Base-by-base conservation (phyloP, 371 early-diverging fungal genomes). In the Neoconidiobolus thromboides region DNA sequence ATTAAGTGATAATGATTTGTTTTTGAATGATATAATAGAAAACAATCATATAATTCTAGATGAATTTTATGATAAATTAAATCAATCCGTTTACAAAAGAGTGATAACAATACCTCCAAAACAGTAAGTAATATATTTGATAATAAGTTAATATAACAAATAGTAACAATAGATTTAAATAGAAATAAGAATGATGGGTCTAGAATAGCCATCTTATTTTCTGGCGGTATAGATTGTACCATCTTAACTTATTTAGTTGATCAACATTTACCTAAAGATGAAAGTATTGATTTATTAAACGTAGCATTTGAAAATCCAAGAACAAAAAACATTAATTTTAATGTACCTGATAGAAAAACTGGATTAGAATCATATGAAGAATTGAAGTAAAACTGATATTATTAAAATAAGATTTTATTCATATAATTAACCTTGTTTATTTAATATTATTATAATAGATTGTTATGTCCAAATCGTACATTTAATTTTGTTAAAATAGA, bases 221-320 rank as follows among this genome's bases (percentile, higher is more conserved):
- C 94, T 0, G 96, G 96, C 37, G 96, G 96, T 1, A 67, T 96
- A 2, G 96, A 96, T 66, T 96, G 93, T 70, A 82, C 83, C 2
- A 71, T 80, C 42, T 71, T 96, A 4, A 94, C 95, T 0, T 87
- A 84, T 0, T 69, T 93, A 2, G 82, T 85, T 0, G 74, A 89
- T 63, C 66, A 66, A 6, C 70, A 79, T 50, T 63, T 95, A 1
- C 88, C 91, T 0, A 49, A 63, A 0, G 65, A 72, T 2, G 87
- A 86, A 60, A 77, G 87, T 0, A 89, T 94, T 49, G 95, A 96
- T 67, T 69, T 96, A n/a, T 67, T 96, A 37, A 95, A 95, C 67
- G 95, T 95, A 2, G 87, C 91, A 2, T 96, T 96, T 68, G 94
- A 93, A 61, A 94, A 94, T 63, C 94, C 93, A 10, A 76, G 96